Evolutionary conservation across 345 rosid species (phyloP).

Genomic region (Dimocarpus longan): DNA sequence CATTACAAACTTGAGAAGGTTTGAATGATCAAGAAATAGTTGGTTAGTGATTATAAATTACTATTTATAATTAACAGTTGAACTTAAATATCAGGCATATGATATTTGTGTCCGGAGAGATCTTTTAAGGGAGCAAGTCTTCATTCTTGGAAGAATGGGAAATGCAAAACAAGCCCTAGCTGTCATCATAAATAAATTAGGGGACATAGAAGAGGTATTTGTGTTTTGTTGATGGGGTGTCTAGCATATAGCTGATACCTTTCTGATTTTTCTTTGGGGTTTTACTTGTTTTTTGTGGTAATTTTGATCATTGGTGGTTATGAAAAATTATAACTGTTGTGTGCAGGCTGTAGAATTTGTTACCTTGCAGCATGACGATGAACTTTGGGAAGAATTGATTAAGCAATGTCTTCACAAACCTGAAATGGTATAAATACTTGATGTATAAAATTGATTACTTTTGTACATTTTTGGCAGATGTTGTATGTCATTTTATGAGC

Average conservation of each 20-base stretch:
- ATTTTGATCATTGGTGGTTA: slow-evolving; percentile 19
- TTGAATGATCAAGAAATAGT: slow-evolving; percentile 29
- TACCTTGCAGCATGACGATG: slow-evolving; percentile 94
- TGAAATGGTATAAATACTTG: slow-evolving; percentile 73
- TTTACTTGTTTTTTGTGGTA: not conserved
- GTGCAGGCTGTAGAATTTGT: slow-evolving; percentile 99
- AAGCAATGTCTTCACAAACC: slow-evolving; percentile 94
- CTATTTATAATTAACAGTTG: slow-evolving; percentile 25
- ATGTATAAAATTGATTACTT: not conserved
- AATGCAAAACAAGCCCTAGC: slow-evolving; percentile 88
- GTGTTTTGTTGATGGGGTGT: slow-evolving; percentile 15
- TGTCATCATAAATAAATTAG: slow-evolving; percentile 84
- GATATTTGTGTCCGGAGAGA: slow-evolving; percentile 78
- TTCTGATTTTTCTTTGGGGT: slow-evolving; percentile 13
- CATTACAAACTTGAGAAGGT: slow-evolving; percentile 98
- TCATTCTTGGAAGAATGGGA: slow-evolving; percentile 98
- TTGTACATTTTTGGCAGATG: not conserved
- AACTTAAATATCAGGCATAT: slow-evolving; percentile 68
- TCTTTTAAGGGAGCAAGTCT: slow-evolving; percentile 92
- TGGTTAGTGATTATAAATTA: slow-evolving; percentile 16
- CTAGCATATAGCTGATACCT: not conserved
- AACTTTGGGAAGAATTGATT: slow-evolving; percentile 98
- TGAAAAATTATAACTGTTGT: slow-evolving; percentile 23
- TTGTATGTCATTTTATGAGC: not conserved
- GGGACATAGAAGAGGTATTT: slow-evolving; percentile 94